These are phyloP conservation scores for Paulownia fortunei DNA, from an alignment of 257 asterid genomes.

Conservation along the genomic window DNA sequence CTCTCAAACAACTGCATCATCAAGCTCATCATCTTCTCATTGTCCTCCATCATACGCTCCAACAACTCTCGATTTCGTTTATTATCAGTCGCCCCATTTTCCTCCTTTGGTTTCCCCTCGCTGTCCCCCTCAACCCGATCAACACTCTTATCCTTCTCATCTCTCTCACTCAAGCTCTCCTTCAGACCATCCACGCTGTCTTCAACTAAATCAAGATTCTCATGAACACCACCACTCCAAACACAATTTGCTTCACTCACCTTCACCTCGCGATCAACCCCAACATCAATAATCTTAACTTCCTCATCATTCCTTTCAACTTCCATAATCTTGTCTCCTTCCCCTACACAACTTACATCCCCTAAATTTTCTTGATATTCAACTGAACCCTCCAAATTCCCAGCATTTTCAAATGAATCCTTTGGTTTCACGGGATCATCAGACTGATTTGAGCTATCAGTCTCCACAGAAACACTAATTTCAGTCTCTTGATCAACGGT, in stretches of 20 bases:
- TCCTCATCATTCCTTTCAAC: constrained; percentile 16
- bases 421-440: not conserved
- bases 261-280: constrained; percentile 40
- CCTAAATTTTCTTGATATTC: not conserved
- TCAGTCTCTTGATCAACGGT: constrained; percentile 14
- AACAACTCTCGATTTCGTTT: constrained; percentile 44
- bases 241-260: not conserved
- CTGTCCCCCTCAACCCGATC: not conserved
- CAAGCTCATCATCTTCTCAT: constrained; percentile 68
- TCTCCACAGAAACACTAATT: not conserved
- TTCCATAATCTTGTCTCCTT: not conserved
- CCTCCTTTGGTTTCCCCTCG: not conserved
- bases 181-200: not conserved
- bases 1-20: constrained; percentile 57
- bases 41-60: constrained; percentile 63
- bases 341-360: not conserved
- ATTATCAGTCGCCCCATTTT: constrained; percentile 9
- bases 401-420: not conserved
- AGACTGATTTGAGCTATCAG: not conserved
- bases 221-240: not conserved
- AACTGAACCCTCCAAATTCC: not conserved
- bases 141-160: not conserved
- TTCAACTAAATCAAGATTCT: not conserved
- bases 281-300: constrained; percentile 27
- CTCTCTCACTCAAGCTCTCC: not conserved